phyloP scores from a whole-genome alignment of 2,329 filamentous ascomycete species.

The Basipetospora chlamydospora region DNA sequence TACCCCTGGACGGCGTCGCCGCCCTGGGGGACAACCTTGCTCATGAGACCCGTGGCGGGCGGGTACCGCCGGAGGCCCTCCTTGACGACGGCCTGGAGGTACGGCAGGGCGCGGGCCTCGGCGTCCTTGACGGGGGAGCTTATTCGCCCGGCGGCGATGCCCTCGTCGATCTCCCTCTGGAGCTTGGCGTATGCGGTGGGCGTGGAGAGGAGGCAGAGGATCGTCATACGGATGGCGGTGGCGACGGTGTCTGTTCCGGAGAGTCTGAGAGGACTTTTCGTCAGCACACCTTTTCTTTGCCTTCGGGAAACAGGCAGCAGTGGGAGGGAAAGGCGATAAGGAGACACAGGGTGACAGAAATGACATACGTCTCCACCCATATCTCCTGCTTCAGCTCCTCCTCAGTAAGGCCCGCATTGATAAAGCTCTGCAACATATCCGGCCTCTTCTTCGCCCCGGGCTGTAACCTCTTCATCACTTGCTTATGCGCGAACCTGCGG shows the following conservation, averaged over 20 bases:
- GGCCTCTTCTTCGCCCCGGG: conserved; percentile 13
- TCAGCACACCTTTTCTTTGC: no score
- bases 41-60: conserved; percentile 20
- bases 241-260: conserved; percentile 39
- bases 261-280: neutral
- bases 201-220: conserved; percentile 35
- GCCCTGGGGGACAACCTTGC: conserved; percentile 17
- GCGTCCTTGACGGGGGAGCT: conserved; percentile 16
- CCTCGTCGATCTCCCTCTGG: conserved; percentile 24
- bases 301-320: neutral
- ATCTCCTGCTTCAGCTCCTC: conserved; percentile 16
- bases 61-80: conserved; percentile 27
- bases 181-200: conserved; percentile 26
- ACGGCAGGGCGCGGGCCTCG: conserved; percentile 22
- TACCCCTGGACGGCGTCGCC: conserved; percentile 18
- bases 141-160: conserved; percentile 3
- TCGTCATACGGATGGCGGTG: conserved; percentile 32
- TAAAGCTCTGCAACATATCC: conserved; percentile 19
- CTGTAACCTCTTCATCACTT: conserved; percentile 14
- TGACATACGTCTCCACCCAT: conserved; percentile 9
- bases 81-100: conserved; percentile 33
- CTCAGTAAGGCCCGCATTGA: conserved; percentile 13
- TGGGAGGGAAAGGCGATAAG: neutral
- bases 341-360: neutral
- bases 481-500: conserved; percentile 12